A percentile compares a stretch with the other conserved stretches of the same genome.
phyloP scores from a whole-genome alignment of 1,139 yeast genomes.

The Saccharomyces hybrid region DNA sequence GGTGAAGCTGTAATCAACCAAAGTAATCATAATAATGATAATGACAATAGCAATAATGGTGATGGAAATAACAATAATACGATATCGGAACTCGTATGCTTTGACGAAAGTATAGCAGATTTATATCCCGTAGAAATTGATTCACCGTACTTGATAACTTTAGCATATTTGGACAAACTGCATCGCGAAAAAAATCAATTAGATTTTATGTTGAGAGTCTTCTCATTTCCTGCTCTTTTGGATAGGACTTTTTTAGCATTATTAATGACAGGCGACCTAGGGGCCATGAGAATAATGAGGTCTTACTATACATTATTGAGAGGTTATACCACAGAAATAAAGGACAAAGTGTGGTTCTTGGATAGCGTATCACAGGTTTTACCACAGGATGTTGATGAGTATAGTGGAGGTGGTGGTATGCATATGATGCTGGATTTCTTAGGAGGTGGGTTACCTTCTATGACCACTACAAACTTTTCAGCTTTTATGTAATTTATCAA shows the following conservation, averaged over 20 bases:
- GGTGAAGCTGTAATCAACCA: constrained; percentile 53
- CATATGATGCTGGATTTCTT: constrained; percentile 83
- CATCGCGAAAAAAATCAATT: constrained; percentile 75
- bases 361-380: constrained; percentile 86
- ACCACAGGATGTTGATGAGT: constrained; percentile 78
- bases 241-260: constrained; percentile 71
- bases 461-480: constrained; percentile 38
- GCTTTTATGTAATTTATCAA: constrained; percentile 21
- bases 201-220: constrained; percentile 78
- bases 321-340: constrained; percentile 77
- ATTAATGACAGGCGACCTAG: constrained; percentile 76
- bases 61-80: constrained; percentile 34
- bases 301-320: constrained; percentile 77
- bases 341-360: constrained; percentile 85
- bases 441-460: constrained; percentile 63
- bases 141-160: constrained; percentile 78
- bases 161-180: constrained; percentile 79
- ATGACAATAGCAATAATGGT: background rate
- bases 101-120: constrained; percentile 78
- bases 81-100: constrained; percentile 63
- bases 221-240: constrained; percentile 87
- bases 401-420: constrained; percentile 83
- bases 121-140: constrained; percentile 75
- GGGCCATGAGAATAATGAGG: constrained; percentile 85
- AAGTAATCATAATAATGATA: background rate